Evolutionary conservation across 768 basidiomycete species (phyloP), one percentile per base, ranked within the genome.

Genomic region (Dioszegia crocea): DNA sequence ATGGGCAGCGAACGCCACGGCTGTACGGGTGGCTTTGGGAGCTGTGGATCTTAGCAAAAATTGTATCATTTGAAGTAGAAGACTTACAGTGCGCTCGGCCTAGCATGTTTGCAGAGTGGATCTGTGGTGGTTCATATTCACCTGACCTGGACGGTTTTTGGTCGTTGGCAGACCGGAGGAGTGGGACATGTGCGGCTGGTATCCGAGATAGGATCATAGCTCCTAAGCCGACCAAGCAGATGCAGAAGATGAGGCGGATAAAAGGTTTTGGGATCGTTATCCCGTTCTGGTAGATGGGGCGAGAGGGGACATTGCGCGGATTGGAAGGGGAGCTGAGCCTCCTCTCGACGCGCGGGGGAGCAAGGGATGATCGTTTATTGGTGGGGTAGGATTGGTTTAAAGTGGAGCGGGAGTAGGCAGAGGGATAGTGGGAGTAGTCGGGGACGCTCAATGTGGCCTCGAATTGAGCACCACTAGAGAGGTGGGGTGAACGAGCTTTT

Each of bases 1-100:
- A 53, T 59, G 66, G 44, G 64, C 31, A 6, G 40, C 50, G 23
- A 39, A 41, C 3, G 51, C 38, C 3, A 39, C 19, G 9, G 38
- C 38, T 1, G 51, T 53, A 8, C 36, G 38, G 9, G 51, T 31
- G 11, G 51, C 11, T 27, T 21, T 19, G 4, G 36, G 51, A 17
- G 26, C 51, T 53, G 14, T 14, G 10, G 9, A 6, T 16, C 21
- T 27, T 11, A 36, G 36, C 6, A 5, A 1, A 9, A 11, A 24
- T 33, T 14, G 6, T 33, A 33, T 17, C 17, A 17, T 10, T 3
- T 6, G 14, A 17, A 6, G 3, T 14, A 10, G 19, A 10, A 1
- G 17, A 53, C 39, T 9, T 27, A 53, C 51, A 30, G 2, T 27
- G 10, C 3, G 38, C 23, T 26, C 23, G n/a, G 24, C 40, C n/a